phyloP scores from a whole-genome alignment of 2,329 filamentous ascomycete genomes.

The Capronia coronata region DNA sequence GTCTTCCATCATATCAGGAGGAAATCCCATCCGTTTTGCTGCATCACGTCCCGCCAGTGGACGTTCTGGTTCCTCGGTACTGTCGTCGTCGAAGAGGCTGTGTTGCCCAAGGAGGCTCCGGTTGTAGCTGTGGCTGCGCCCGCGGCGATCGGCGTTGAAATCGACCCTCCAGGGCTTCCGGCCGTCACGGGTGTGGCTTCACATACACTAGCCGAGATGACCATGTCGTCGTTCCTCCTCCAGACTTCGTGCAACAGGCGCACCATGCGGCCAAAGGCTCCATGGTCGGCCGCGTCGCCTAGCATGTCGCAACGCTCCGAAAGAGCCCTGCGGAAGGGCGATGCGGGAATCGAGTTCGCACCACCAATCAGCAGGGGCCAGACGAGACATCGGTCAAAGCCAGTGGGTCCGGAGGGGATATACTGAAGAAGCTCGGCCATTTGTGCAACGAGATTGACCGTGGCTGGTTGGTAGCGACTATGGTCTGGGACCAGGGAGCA shows the following conservation, averaged over 20 bases:
- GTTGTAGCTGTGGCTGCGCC: slow-evolving; percentile 1
- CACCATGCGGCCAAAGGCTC: slow-evolving; percentile 78
- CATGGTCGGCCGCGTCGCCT: slow-evolving; percentile 69
- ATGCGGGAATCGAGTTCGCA: slow-evolving; percentile 64
- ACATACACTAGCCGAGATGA: slow-evolving; percentile 31
- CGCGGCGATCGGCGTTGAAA: slow-evolving; percentile 21
- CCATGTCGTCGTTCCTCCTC: slow-evolving; percentile 61
- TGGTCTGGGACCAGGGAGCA: slow-evolving; percentile 90
- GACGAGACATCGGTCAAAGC: slow-evolving; percentile 82
- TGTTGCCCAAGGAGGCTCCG: slow-evolving; percentile 4
- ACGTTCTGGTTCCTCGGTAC: slow-evolving; percentile 52
- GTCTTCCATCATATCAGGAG: slow-evolving; percentile 57
- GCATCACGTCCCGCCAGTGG: slow-evolving; percentile 94
- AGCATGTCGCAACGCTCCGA: slow-evolving; percentile 66
- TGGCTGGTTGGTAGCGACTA: slow-evolving; percentile 66
- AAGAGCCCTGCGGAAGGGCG: slow-evolving; percentile 71
- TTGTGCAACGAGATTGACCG: slow-evolving; percentile 68
- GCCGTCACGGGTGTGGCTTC: slow-evolving; percentile 29
- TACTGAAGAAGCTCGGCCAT: slow-evolving; percentile 69
- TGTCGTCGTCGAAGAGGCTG: slow-evolving; percentile 29
- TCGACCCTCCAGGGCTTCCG: slow-evolving; percentile 23
- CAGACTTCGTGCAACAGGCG: slow-evolving; percentile 77
- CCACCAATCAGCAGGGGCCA: slow-evolving; percentile 92
- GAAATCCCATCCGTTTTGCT: slow-evolving; percentile 84
- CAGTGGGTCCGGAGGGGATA: slow-evolving; percentile 72